Percentiles rank a stretch among this genome's conserved stretches.
Conservation (phyloP, 2,329 filamentous ascomycete genomes). For the Penicillium sp. region DNA sequence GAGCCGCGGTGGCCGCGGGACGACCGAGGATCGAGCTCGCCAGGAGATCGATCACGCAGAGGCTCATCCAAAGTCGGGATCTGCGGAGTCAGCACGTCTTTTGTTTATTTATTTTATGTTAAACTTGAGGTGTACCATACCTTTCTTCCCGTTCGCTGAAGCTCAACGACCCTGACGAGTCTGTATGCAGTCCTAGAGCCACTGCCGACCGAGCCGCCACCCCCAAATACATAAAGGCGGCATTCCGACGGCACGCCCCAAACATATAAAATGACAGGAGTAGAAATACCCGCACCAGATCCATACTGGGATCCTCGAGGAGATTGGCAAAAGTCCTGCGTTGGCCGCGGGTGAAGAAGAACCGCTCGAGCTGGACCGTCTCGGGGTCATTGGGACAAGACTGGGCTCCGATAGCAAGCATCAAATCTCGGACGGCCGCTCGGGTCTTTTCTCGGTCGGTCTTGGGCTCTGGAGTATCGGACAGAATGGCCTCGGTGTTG, state of each 20-base stretch:
- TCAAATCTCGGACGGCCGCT: constrained; percentile 46
- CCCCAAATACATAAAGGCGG: constrained; percentile 67
- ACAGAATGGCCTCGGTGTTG: constrained; percentile 28
- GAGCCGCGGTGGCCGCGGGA: constrained; percentile 39
- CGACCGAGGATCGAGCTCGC: constrained; percentile 56
- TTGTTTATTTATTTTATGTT: background rate
- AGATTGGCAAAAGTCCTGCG: constrained; percentile 55
- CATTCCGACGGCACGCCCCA: constrained; percentile 61
- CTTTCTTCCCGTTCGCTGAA: constrained; percentile 24
- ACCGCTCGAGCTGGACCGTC: constrained; percentile 37
- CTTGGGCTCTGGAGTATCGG: constrained; percentile 15
- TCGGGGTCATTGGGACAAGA: constrained; percentile 39
- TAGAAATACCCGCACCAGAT: constrained; percentile 57
- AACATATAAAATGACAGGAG: constrained; percentile 65
- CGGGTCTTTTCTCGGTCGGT: constrained; percentile 29
- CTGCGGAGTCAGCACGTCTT: constrained; percentile 29
- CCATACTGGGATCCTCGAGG: constrained; percentile 58
- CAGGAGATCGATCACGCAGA: constrained; percentile 53
- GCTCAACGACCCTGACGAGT: constrained; percentile 17
- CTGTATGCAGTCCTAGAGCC: constrained; percentile 58
- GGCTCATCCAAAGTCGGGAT: constrained; percentile 52
- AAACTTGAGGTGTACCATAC: constrained; percentile 11
- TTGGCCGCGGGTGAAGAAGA: constrained; percentile 56
- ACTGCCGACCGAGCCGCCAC: constrained; percentile 63
- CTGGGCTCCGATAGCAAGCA: constrained; percentile 60